Conservation (phyloP, 2,329 filamentous ascomycete genomes). For the Phialemoniopsis sp. region DNA sequence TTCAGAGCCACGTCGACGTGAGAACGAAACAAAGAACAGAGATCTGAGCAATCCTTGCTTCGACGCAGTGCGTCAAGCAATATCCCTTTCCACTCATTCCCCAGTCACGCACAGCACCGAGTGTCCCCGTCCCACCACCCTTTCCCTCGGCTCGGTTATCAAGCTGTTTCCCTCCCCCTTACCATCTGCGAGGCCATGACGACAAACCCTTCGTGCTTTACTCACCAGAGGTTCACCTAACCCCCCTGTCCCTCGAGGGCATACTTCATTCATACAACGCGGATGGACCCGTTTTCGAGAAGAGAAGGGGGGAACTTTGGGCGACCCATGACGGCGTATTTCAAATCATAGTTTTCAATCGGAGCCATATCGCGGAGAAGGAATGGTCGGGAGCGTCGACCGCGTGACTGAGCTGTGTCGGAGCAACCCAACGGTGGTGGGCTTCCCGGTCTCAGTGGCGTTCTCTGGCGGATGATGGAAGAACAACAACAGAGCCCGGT, state of each 20-base stretch:
- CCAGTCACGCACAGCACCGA: not conserved
- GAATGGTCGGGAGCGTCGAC: too few species aligned
- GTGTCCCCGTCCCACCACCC: not conserved
- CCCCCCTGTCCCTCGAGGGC: too few species aligned
- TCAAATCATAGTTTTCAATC: constrained; percentile 33
- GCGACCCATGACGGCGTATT: constrained; percentile 19
- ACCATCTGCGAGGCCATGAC: constrained; percentile 13
- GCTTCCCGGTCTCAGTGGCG: too few species aligned
- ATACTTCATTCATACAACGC: constrained; percentile 6
- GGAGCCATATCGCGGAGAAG: constrained; percentile 21
- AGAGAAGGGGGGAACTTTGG: not conserved
- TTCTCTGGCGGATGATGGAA: not conserved
- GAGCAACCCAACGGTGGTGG: too few species aligned
- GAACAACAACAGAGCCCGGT: constrained; percentile 20
- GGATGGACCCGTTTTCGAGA: too few species aligned
- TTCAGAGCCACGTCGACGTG: constrained; percentile 5
- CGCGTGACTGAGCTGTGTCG: too few species aligned
- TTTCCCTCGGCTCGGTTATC: not conserved
- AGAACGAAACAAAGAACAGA: constrained; percentile 22
- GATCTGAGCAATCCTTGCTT: constrained; percentile 20
- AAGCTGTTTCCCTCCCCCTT: not conserved
- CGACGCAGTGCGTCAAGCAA: constrained; percentile 5
- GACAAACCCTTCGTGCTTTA: constrained; percentile 7
- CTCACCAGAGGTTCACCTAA: not conserved
- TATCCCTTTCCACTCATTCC: not conserved